phyloP scores from a whole-genome alignment of 106 monocot species.

The Dioscorea alata region DNA sequence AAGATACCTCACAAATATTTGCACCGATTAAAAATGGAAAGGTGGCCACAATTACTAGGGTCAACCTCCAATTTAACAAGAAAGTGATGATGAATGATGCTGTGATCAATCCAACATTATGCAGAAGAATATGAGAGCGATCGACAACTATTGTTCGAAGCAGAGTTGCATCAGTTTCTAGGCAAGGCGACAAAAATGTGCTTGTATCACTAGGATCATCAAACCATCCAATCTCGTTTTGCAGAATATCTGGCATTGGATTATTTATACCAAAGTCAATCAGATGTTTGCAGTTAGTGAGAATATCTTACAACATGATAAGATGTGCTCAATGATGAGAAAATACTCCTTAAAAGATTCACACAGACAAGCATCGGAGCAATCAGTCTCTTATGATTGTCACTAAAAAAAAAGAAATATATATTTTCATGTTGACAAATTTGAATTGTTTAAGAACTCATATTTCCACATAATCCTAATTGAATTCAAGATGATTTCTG shows the following conservation, averaged over 20 bases:
- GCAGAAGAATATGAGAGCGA: constrained; percentile 74
- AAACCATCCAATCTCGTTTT: constrained; percentile 35
- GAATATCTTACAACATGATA: neutral
- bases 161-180: constrained; percentile 77
- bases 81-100: constrained; percentile 82
- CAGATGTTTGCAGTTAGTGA: neutral
- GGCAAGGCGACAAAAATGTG: constrained; percentile 61
- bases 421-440: too few species aligned
- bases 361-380: too few species aligned
- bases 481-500: too few species aligned
- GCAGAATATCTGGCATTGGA: constrained; percentile 20
- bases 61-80: constrained; percentile 81
- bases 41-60: constrained; percentile 74
- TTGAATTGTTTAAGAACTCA: too few species aligned
- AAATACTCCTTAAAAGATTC: too few species aligned
- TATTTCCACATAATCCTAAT: too few species aligned
- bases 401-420: too few species aligned
- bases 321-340: too few species aligned
- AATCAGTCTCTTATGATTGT: too few species aligned
- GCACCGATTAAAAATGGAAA: constrained; percentile 80
- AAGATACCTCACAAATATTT: constrained; percentile 71
- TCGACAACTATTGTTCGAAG: constrained; percentile 72
- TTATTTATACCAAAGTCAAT: neutral
- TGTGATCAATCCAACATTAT: constrained; percentile 81
- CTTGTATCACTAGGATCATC: constrained; percentile 26